Conservation (phyloP, 2,329 filamentous ascomycete genomes). For the Fusarium penzigii region DNA sequence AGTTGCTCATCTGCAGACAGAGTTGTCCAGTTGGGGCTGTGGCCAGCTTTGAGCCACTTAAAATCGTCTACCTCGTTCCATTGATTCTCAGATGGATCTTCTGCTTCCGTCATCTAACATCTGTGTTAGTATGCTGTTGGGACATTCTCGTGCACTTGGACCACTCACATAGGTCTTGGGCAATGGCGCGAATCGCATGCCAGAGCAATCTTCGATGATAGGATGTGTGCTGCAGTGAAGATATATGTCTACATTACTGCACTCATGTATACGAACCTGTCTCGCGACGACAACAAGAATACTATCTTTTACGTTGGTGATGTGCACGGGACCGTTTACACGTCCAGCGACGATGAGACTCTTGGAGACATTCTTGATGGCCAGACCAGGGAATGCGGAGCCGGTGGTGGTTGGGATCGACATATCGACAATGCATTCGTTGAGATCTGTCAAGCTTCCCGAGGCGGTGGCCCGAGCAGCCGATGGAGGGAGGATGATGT, state of each 20-base stretch:
- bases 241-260: conserved; percentile 78
- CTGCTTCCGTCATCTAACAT: conserved; percentile 27
- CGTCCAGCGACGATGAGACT: conserved; percentile 77
- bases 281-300: conserved; percentile 77
- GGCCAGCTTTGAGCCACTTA: conserved; percentile 88
- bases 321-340: conserved; percentile 78
- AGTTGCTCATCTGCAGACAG: conserved; percentile 63
- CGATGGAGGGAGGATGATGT: conserved; percentile 75
- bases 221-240: conserved; percentile 79
- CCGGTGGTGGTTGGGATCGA: conserved; percentile 60
- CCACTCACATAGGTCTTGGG: conserved; percentile 68
- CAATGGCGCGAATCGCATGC: conserved; percentile 76
- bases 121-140: conserved; percentile 6
- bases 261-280: conserved; percentile 95
- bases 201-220: conserved; percentile 87
- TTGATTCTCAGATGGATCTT: conserved; percentile 56
- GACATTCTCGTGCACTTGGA: background rate
- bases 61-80: conserved; percentile 97
- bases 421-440: conserved; percentile 77
- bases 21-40: conserved; percentile 85
- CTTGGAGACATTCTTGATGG: conserved; percentile 66
- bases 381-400: conserved; percentile 67
- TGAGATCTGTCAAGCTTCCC: conserved; percentile 70
- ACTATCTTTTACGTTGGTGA: conserved; percentile 72
- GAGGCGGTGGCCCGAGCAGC: conserved; percentile 72